phyloP scores from a whole-genome alignment of 2,329 filamentous ascomycete genomes.

The Ilyonectria robusta region DNA sequence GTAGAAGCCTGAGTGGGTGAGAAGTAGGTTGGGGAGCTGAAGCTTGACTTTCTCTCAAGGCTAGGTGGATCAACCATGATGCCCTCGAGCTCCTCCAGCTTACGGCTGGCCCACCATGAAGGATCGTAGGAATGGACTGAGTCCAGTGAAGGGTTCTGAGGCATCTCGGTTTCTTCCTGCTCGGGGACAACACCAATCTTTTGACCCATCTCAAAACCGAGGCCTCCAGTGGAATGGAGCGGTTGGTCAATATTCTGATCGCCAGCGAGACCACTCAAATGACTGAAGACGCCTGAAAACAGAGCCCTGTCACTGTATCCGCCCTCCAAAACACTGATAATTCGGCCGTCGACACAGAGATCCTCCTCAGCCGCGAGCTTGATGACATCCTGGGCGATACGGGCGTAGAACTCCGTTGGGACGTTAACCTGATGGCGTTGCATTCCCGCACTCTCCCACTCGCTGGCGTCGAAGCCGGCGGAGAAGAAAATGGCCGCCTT shows the following conservation, averaged over 20 bases:
- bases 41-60: slow-evolving; percentile 66
- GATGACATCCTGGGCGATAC: slow-evolving; percentile 88
- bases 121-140: slow-evolving; percentile 70
- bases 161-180: slow-evolving; percentile 40
- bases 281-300: slow-evolving; percentile 89
- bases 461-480: slow-evolving; percentile 96
- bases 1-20: slow-evolving; percentile 91
- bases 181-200: slow-evolving; percentile 60
- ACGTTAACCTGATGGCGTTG: slow-evolving; percentile 97
- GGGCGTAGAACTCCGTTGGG: slow-evolving; percentile 95
- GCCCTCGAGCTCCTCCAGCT: slow-evolving; percentile 79
- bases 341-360: slow-evolving; percentile 82
- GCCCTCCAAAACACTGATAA: slow-evolving; percentile 95
- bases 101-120: slow-evolving; percentile 77
- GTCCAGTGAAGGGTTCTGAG: slow-evolving; percentile 33
- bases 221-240: slow-evolving; percentile 55
- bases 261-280: slow-evolving; percentile 85
- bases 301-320: slow-evolving; percentile 96
- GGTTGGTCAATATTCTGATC: slow-evolving; percentile 60
- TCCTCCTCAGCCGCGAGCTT: slow-evolving; percentile 85
- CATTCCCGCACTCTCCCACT: slow-evolving; percentile 94
- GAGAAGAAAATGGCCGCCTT: slow-evolving; percentile 95
- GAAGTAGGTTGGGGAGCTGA: slow-evolving; percentile 80
- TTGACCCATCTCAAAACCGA: slow-evolving; percentile 72
- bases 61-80: slow-evolving; percentile 66